These are phyloP conservation scores for Xylariomycetidae sp. DNA, from an alignment of 2,329 filamentous ascomycete genomes.

Conservation along the genomic window DNA sequence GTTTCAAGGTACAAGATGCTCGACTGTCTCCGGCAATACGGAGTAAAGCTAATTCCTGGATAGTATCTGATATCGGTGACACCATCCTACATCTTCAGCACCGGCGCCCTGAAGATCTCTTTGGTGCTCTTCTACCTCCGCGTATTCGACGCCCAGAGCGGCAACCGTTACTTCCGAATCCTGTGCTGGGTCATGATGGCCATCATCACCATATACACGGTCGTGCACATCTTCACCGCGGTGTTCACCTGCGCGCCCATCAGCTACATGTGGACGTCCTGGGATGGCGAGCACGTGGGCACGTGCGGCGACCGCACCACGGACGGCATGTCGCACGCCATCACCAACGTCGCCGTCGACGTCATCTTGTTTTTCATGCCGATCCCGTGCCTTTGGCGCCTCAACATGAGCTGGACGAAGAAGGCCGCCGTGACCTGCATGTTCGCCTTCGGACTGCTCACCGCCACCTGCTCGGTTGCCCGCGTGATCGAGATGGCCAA, in stretches of 20 bases:
- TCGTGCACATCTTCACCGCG: conserved; percentile 1
- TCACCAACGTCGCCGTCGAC: conserved; percentile 46
- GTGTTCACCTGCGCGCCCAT: conserved; percentile 5
- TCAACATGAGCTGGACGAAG: conserved; percentile 42
- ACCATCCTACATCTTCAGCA: conserved; percentile 3
- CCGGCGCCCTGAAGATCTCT: conserved; percentile 1
- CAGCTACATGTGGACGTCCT: conserved; percentile 1
- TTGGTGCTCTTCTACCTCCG: conserved; percentile 5
- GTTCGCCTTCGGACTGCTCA: conserved; percentile 48
- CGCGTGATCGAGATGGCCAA: conserved; percentile 17
- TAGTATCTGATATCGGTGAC: background rate
- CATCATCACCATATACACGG: background rate
- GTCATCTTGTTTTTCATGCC: conserved; percentile 43
- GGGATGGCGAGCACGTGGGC: background rate
- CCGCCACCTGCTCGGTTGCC: conserved; percentile 47
- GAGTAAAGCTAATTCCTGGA: too few relatives aligned
- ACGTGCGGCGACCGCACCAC: background rate
- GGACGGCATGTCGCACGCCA: conserved; percentile 27
- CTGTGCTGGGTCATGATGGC: conserved; percentile 3
- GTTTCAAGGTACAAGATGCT: conserved; percentile 3
- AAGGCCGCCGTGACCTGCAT: conserved; percentile 45
- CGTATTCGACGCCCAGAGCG: conserved; percentile 1
- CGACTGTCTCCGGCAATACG: background rate
- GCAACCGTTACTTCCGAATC: conserved; percentile 2
- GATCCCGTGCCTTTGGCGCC: conserved; percentile 40